A percentile compares a stretch with the other conserved stretches of the same genome.
Conservation (phyloP, 805 yeast genomes). For the Candida easanensis region DNA sequence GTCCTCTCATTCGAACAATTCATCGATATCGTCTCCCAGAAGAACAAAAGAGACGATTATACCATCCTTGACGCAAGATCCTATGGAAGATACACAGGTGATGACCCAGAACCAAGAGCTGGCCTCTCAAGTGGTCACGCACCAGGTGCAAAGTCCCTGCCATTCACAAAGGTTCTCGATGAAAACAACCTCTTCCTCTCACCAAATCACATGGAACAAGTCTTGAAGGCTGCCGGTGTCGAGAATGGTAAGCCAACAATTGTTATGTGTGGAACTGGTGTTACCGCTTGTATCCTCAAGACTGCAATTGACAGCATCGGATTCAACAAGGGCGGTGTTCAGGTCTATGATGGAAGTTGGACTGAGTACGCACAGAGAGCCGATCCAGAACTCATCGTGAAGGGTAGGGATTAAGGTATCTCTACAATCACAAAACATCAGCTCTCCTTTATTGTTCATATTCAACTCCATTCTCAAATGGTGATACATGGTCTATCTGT, state of each 20-base stretch:
- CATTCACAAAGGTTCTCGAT: slow-evolving; percentile 63
- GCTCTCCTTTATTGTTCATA: too few species aligned
- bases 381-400: slow-evolving; percentile 49
- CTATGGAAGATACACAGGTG: slow-evolving; percentile 69
- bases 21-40: slow-evolving; percentile 50
- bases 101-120: slow-evolving; percentile 83
- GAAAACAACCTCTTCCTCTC: slow-evolving; percentile 45
- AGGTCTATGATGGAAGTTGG: slow-evolving; percentile 87
- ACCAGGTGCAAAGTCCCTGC: slow-evolving; percentile 75
- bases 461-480: slow-evolving; percentile 2
- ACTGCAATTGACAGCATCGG: slow-evolving; percentile 65
- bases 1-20: slow-evolving; percentile 70
- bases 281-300: slow-evolving; percentile 85
- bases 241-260: slow-evolving; percentile 61
- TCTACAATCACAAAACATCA: background rate
- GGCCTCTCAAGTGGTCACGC: slow-evolving; percentile 89
- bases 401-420: slow-evolving; percentile 24
- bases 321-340: slow-evolving; percentile 41
- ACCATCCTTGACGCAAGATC: slow-evolving; percentile 83
- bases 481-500: slow-evolving; percentile 51
- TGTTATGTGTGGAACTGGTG: slow-evolving; percentile 95
- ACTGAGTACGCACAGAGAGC: slow-evolving; percentile 84
- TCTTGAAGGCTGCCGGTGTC: slow-evolving; percentile 40
- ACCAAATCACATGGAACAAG: slow-evolving; percentile 40
- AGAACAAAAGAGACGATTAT: slow-evolving; percentile 42